Conservation (phyloP, 257 asterid species). For the Leptodermis oblonga region DNA sequence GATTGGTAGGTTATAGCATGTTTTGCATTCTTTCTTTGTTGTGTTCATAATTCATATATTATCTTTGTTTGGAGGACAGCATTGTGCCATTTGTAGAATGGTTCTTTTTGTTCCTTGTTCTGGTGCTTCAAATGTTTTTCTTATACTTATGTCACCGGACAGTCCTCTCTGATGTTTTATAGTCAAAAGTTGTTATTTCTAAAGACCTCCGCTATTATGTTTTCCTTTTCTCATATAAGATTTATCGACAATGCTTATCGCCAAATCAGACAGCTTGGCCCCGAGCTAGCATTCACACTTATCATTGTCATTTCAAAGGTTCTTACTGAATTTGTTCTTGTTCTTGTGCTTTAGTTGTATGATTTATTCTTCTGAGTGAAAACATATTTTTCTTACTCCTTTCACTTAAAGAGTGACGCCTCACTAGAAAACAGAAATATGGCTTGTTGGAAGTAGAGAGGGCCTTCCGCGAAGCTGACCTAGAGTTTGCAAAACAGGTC, state of each 20-base stretch:
- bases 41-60: no score
- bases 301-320: slow-evolving; percentile 97
- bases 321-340: slow-evolving; percentile 18
- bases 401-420: slow-evolving; percentile 82
- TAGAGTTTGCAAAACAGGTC: slow-evolving; percentile 93
- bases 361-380: slow-evolving; percentile 13
- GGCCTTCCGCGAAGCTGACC: slow-evolving; percentile 96
- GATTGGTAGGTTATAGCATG: no score
- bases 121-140: neutral
- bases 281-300: slow-evolving; percentile 82
- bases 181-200: neutral
- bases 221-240: slow-evolving; percentile 64
- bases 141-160: neutral
- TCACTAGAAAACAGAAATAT: slow-evolving; percentile 97
- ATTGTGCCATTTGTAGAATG: no score
- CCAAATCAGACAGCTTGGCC: slow-evolving; percentile 95
- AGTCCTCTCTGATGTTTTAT: slow-evolving; percentile 3
- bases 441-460: slow-evolving; percentile 96
- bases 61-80: no score
- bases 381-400: slow-evolving; percentile 17
- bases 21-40: no score
- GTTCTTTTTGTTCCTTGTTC: neutral
- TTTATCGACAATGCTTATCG: slow-evolving; percentile 98
- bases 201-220: slow-evolving; percentile 12
- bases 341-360: neutral